Conservation (phyloP, 371 early-diverging fungal genomes). For the Neoconidiobolus thromboides region DNA sequence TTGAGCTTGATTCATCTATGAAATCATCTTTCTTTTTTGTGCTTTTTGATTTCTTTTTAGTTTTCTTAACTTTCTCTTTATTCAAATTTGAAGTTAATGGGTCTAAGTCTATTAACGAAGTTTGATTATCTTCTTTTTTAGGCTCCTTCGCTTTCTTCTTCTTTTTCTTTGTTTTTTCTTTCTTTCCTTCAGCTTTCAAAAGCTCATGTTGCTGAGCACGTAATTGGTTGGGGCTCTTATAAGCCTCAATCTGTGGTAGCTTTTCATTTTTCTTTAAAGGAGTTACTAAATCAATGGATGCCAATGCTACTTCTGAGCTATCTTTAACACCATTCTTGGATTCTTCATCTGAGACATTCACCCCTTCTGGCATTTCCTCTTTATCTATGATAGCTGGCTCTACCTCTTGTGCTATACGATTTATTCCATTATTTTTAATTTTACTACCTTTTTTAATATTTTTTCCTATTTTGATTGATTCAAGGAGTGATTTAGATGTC, state of each 20-base stretch:
- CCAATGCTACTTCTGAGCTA: constrained; percentile 12
- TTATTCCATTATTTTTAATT: constrained; percentile 12
- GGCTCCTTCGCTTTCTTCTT: constrained; percentile 12
- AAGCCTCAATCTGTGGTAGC: constrained; percentile 32
- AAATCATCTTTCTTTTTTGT: not conserved
- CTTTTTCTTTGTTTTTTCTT: constrained; percentile 21
- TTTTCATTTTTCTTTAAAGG: constrained; percentile 38
- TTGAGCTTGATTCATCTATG: not conserved
- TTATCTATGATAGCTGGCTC: not conserved
- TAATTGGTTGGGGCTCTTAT: constrained; percentile 35
- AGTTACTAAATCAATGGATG: constrained; percentile 32
- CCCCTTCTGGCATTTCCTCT: constrained; percentile 12
- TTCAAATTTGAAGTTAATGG: not conserved
- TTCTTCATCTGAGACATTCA: constrained; percentile 7
- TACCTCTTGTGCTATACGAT: constrained; percentile 8
- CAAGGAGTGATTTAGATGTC: not conserved
- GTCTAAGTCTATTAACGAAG: not conserved
- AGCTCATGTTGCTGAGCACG: not conserved
- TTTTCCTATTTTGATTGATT: not conserved
- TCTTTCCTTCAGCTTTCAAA: constrained; percentile 29
- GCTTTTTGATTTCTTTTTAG: not conserved
- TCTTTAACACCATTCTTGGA: constrained; percentile 1
- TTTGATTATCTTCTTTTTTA: not conserved
- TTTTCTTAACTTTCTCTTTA: not conserved
- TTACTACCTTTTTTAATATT: not conserved